Base-by-base conservation (phyloP, 2,329 filamentous ascomycete genomes). In the Cladosporium velox region DNA sequence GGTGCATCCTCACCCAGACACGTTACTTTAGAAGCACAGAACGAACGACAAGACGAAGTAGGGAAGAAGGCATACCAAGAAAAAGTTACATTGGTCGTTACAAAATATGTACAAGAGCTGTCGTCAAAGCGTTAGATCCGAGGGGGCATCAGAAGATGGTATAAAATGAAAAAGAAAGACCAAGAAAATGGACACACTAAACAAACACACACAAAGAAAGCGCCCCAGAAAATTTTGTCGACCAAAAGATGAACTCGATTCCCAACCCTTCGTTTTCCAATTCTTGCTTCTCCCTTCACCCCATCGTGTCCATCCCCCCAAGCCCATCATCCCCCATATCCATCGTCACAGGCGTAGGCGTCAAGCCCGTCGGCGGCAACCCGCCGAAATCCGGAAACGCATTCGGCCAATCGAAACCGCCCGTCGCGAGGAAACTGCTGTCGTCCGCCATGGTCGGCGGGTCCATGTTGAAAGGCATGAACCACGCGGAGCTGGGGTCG, bases 381-480 rank as follows among this genome's bases (percentile, higher is more conserved):
- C 64, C 68, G 6, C 68, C 72, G 54, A 73, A 72, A 1, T 71
- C 74, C 4, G 69, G 67, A 59, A 75, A 75, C n/a, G 63, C 66
- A 14, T 66, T 70, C 21, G 67, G 66, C 74, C 75, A 76, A 47
- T 76, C 75, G 59, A 76, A 72, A 21, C 70, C 72, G 14, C 70
- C 69, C 26, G 59, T 67, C 14, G 67, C 66, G 65, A 76, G 74
- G 28, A 75, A 49, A 55, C 72, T 72, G 54, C 70, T 71, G 54
- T 81, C 80, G 6, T 80, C 78, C 1, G 76, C 79, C 21, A 76
- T 68, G 1, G 71, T 72, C 0, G 91, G 88, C 24, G 92, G 91
- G 66, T 95, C 91, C 79, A 96, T 88, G 75, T 96, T 96, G 79
- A 97, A 96, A 1, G 93, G 92, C 82, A 96, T 88, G 77, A 96